Conservation (phyloP, 495 filamentous ascomycete genomes). For the Entonaema liquescens region DNA sequence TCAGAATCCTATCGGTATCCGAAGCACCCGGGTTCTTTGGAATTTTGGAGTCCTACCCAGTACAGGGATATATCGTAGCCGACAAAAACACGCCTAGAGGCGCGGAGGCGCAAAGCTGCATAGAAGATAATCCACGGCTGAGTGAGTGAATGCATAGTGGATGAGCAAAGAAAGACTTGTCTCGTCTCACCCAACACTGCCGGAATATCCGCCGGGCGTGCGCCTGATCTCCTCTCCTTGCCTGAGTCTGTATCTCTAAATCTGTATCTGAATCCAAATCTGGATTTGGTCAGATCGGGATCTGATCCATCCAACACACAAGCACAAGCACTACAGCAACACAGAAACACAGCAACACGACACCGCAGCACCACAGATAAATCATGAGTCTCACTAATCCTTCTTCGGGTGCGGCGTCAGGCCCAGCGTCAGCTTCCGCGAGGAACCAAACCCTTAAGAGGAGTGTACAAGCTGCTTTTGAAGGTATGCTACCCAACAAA, state of each 20-base stretch:
- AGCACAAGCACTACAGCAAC: conserved; percentile 10
- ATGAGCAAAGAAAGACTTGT: conserved; percentile 27
- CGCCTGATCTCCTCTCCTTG: conserved; percentile 9
- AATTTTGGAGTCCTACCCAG: conserved; percentile 23
- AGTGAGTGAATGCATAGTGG: conserved; percentile 5
- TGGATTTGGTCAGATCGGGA: conserved; percentile 20
- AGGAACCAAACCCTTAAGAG: conserved; percentile 70
- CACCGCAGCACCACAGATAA: not conserved
- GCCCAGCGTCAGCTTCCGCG: conserved; percentile 52
- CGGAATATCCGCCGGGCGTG: conserved; percentile 22
- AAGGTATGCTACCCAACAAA: conserved; percentile 65
- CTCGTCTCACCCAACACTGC: conserved; percentile 40
- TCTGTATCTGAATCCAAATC: conserved; percentile 8
- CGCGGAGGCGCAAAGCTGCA: not conserved
- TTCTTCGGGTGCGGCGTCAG: conserved; percentile 51
- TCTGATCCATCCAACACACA: conserved; percentile 17
- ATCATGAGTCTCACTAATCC: conserved; percentile 58
- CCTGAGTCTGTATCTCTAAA: conserved; percentile 12
- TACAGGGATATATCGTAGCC: conserved; percentile 21
- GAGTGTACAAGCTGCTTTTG: conserved; percentile 78
- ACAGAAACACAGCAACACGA: not conserved
- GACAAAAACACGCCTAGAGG: not conserved
- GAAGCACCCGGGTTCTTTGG: conserved; percentile 10
- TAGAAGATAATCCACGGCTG: conserved; percentile 23
- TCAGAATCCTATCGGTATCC: conserved; percentile 26